phyloP scores from a whole-genome alignment of 495 filamentous ascomycete genomes.

The Talaromyces wortmannii region DNA sequence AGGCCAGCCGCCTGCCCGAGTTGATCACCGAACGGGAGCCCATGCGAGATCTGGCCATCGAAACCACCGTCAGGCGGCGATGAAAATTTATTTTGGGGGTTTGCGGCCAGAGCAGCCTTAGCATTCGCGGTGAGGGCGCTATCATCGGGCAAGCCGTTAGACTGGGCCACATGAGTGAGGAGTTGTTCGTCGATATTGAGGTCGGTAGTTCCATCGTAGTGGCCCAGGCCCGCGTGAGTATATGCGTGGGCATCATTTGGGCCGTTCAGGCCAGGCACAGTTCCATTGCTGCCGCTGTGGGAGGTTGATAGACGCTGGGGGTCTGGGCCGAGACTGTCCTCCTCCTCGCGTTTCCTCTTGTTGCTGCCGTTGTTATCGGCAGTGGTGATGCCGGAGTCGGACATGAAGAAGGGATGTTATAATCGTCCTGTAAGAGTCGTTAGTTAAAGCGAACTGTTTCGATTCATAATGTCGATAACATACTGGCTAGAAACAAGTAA shows the following conservation, averaged over 20 bases:
- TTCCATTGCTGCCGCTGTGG: slow-evolving; percentile 40
- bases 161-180: slow-evolving; percentile 39
- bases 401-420: slow-evolving; percentile 20
- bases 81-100: slow-evolving; percentile 39
- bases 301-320: slow-evolving; percentile 36
- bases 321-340: slow-evolving; percentile 36
- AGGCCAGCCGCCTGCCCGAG: slow-evolving; percentile 30
- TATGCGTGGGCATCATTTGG: slow-evolving; percentile 28
- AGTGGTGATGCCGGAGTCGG: slow-evolving; percentile 32
- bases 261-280: slow-evolving; percentile 17
- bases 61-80: slow-evolving; percentile 34
- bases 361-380: slow-evolving; percentile 26
- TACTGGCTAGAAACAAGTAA: no score
- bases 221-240: slow-evolving; percentile 25
- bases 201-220: slow-evolving; percentile 29
- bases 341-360: slow-evolving; percentile 40
- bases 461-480: no score
- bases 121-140: slow-evolving; percentile 33
- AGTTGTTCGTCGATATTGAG: slow-evolving; percentile 44
- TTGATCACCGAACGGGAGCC: slow-evolving; percentile 37
- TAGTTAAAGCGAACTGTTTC: slow-evolving; percentile 6
- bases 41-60: slow-evolving; percentile 31
- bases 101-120: slow-evolving; percentile 41
- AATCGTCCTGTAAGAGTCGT: neutral
- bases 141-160: slow-evolving; percentile 41